These are phyloP conservation scores for Crucibulum laeve DNA, from an alignment of 768 basidiomycete genomes.

Conservation along the genomic window DNA sequence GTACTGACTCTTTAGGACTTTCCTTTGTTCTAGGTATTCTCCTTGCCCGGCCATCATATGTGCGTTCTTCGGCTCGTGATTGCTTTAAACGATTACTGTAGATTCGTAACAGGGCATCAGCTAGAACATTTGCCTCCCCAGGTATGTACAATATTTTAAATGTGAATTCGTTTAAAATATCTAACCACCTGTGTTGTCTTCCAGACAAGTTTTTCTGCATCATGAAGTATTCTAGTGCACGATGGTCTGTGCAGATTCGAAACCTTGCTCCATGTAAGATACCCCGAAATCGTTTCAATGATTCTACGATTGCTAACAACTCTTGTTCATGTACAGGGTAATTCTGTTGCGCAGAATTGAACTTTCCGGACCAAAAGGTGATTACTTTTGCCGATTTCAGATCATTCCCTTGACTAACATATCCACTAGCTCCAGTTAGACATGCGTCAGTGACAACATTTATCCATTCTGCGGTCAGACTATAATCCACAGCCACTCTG, in stretches of 20 bases:
- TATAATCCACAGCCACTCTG: neutral
- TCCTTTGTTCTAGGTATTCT: too few relatives aligned
- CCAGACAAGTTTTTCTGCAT: slow-evolving; percentile 24
- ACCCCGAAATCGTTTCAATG: slow-evolving; percentile 17
- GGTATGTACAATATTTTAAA: slow-evolving; percentile 26
- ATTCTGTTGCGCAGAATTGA: slow-evolving; percentile 21
- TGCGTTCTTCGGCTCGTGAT: too few relatives aligned
- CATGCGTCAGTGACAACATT: neutral
- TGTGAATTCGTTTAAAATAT: slow-evolving; percentile 29
- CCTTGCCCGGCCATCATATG: too few relatives aligned
- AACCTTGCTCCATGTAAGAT: slow-evolving; percentile 11
- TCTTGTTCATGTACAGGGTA: slow-evolving; percentile 35
- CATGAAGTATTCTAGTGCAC: slow-evolving; percentile 26
- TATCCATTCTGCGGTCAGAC: neutral
- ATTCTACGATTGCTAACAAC: slow-evolving; percentile 27
- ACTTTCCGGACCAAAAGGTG: slow-evolving; percentile 5
- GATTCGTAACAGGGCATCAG: slow-evolving; percentile 31
- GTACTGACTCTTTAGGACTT: too few relatives aligned
- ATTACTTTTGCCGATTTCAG: neutral
- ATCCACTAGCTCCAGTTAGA: neutral
- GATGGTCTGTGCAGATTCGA: slow-evolving; percentile 29
- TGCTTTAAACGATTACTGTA: too few relatives aligned
- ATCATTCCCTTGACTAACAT: neutral
- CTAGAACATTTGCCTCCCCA: slow-evolving; percentile 27
- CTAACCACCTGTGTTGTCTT: slow-evolving; percentile 24